phyloP scores from a whole-genome alignment of 768 basidiomycete genomes.

The Cystobasidiopsis lactophilus region DNA sequence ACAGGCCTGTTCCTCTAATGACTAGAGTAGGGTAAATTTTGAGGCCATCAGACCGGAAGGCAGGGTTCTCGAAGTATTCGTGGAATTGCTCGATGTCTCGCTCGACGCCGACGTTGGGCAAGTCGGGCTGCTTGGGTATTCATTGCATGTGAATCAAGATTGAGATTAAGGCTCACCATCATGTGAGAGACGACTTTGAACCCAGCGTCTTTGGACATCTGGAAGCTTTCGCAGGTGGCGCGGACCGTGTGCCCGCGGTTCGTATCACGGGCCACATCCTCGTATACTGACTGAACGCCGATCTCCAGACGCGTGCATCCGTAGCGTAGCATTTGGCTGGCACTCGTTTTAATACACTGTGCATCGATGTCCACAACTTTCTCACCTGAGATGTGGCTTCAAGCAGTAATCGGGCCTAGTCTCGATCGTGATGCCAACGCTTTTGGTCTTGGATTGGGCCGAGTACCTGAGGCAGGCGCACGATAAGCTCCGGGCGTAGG shows the following conservation, averaged over 20 bases:
- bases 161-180: slow-evolving; percentile 33
- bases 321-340: slow-evolving; percentile 92
- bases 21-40: slow-evolving; percentile 98
- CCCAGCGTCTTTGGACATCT: slow-evolving; percentile 92
- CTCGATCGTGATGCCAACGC: slow-evolving; percentile 97
- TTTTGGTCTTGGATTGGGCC: slow-evolving; percentile 92
- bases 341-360: no score
- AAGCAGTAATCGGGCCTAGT: slow-evolving; percentile 96
- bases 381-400: slow-evolving; percentile 73
- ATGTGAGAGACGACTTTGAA: slow-evolving; percentile 99
- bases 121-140: slow-evolving; percentile 40
- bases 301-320: slow-evolving; percentile 97
- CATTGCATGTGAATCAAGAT: not conserved
- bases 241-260: slow-evolving; percentile 97
- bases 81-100: slow-evolving; percentile 97
- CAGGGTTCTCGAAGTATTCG: slow-evolving; percentile 97
- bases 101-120: slow-evolving; percentile 92
- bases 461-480: slow-evolving; percentile 43
- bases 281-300: slow-evolving; percentile 95
- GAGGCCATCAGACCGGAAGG: slow-evolving; percentile 84
- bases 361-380: not conserved
- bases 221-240: slow-evolving; percentile 88
- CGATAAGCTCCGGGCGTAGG: not conserved
- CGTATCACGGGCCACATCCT: slow-evolving; percentile 95
- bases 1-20: slow-evolving; percentile 78